Evolutionary conservation across 1,139 yeast species (phyloP), one percentile per base, ranked within the genome.

Genomic region (Suhomyces guaymorum): DNA sequence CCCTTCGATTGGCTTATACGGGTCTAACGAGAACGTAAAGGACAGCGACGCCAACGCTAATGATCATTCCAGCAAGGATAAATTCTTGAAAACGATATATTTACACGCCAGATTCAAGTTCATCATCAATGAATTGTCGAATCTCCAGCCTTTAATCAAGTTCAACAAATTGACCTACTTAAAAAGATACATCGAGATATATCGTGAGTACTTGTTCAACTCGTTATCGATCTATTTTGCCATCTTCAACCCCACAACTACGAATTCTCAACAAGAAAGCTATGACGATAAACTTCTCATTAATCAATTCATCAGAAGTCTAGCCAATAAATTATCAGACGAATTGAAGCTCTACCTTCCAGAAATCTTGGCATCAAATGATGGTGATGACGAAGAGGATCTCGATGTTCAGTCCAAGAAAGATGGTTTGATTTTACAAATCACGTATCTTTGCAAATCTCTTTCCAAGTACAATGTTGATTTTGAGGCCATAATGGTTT

Each of bases 181-280:
- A 38, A 89, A 89, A 49, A 66, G 95, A 44, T 82, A 76, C 50
- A 74, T 89, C 29, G 97, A 92, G 56, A 78, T 86, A 4, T 80
- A 86, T 43, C 70, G 98, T 53, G 97, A 90, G 55, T 82, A 79
- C 48, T 78, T 86, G 10, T 85, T 82, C 56, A 83, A 81, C 21
- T 78, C 94, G 0, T 67, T 87, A 4, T 76, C 85, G 28, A 78
- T 82, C 7, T 83, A 74, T 54, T 70, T 73, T 38, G 75, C 87
- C 6, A 74, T 85, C 0, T 85, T 87, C 49, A 75, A 55, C 25
- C 46, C 49, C 14, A 42, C 55, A 3, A 35, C 52, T 38, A 18
- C 34, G 3, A 12, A 19, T 9, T 12, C 23, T 7, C 28, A 26
- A 12, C 36, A 33, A 10, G 37, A 38, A 4, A 26, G 41, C 9